Conservation (phyloP, 371 early-diverging fungal species). For the Dinochytrium kinnereticum region DNA sequence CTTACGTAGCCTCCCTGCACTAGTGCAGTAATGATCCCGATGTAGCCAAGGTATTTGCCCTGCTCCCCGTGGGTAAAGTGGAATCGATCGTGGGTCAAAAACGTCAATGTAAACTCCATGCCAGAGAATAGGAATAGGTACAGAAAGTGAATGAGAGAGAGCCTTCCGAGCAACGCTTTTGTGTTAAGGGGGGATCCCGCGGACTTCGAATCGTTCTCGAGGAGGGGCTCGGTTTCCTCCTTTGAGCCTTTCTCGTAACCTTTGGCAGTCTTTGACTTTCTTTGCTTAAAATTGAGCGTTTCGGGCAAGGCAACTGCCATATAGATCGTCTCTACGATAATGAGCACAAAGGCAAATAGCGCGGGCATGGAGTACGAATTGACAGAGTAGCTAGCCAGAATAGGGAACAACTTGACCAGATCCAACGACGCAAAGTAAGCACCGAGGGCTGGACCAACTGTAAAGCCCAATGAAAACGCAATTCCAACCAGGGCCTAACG, state of each 20-base stretch:
- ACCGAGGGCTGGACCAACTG: slow-evolving; percentile 90
- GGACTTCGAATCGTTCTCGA: no score
- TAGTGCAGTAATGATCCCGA: slow-evolving; percentile 85
- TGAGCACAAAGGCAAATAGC: slow-evolving; percentile 78
- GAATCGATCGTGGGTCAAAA: slow-evolving; percentile 90
- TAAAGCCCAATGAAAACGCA: slow-evolving; percentile 94
- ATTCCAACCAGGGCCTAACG: slow-evolving; percentile 91
- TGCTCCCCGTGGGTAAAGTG: slow-evolving; percentile 87
- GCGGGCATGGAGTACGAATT: slow-evolving; percentile 86
- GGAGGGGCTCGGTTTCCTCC: slow-evolving; percentile 1
- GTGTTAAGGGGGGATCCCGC: not conserved
- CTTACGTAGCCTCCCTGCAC: slow-evolving; percentile 95
- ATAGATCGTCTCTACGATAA: slow-evolving; percentile 80
- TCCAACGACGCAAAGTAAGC: slow-evolving; percentile 88
- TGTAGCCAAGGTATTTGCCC: slow-evolving; percentile 83
- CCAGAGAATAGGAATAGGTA: slow-evolving; percentile 94
- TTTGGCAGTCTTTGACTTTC: slow-evolving; percentile 7
- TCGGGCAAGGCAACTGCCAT: slow-evolving; percentile 79
- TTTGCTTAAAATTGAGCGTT: slow-evolving; percentile 64
- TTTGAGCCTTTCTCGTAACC: not conserved
- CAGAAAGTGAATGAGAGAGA: slow-evolving; percentile 78
- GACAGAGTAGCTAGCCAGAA: slow-evolving; percentile 61
- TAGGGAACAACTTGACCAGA: slow-evolving; percentile 61
- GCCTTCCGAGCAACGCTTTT: slow-evolving; percentile 26
- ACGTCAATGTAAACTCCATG: slow-evolving; percentile 97